Conservation (phyloP, 352 stramenopile genomes). For the Blastocystis sp. region DNA sequence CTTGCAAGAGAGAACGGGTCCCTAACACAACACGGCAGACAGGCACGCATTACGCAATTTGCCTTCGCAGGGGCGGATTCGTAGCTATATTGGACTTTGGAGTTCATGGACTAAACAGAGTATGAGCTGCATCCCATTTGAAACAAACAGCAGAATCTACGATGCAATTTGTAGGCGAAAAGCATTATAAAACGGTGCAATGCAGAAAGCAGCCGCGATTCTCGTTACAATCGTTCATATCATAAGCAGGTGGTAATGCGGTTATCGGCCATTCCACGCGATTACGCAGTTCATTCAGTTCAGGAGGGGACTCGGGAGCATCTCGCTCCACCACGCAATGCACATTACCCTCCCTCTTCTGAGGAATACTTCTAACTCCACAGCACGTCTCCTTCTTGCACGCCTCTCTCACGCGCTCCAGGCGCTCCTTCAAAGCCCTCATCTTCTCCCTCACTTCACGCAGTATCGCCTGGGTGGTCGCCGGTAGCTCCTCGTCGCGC, state of each 20-base stretch:
- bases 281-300: neutral
- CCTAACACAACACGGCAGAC: neutral
- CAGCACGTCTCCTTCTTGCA: neutral
- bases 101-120: neutral
- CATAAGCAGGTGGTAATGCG: neutral
- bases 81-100: neutral
- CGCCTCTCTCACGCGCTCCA: neutral
- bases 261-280: neutral
- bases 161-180: neutral
- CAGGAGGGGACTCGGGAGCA: neutral
- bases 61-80: conserved; percentile 47
- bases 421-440: neutral
- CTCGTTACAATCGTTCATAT: neutral
- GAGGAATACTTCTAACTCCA: neutral
- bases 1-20: conserved; percentile 11
- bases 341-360: no score
- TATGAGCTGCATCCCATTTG: neutral
- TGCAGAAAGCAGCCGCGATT: neutral
- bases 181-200: neutral
- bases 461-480: neutral
- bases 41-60: neutral
- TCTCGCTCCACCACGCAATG: no score
- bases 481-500: neutral
- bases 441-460: neutral
- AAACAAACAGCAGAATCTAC: neutral